phyloP scores from a whole-genome alignment of 2,329 filamentous ascomycete genomes.

The Cercospora janseana region DNA sequence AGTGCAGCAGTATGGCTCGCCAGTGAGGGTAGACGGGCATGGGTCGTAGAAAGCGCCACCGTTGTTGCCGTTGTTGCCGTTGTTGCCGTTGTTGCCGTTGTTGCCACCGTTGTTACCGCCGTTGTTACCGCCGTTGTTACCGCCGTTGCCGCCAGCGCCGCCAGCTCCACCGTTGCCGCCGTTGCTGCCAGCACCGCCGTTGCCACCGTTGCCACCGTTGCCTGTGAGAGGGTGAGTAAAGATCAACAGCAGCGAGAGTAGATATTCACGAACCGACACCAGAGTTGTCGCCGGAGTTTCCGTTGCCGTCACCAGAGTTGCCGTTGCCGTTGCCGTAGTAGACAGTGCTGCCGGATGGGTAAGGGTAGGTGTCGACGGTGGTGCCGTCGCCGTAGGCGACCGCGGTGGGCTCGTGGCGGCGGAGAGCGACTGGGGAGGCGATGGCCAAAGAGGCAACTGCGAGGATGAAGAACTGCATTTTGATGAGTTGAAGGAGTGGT shows the following conservation, averaged over 20 bases:
- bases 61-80: not conserved
- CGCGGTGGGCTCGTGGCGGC: no score
- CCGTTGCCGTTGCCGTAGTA: constrained; percentile 6
- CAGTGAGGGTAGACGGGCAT: not conserved
- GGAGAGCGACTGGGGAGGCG: not conserved
- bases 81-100: not conserved
- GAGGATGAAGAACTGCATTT: constrained; percentile 18
- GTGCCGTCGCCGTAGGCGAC: not conserved
- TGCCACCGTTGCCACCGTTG: not conserved
- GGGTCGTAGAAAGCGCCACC: not conserved
- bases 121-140: not conserved
- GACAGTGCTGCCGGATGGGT: not conserved
- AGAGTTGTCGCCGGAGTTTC: not conserved
- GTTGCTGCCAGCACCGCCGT: not conserved
- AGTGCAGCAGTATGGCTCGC: no score
- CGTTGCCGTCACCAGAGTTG: constrained; percentile 1
- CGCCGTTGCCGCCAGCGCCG: not conserved
- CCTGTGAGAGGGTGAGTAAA: not conserved
- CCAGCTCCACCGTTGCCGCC: not conserved
- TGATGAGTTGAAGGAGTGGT: constrained; percentile 1
- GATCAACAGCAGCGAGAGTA: not conserved
- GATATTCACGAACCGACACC: not conserved
- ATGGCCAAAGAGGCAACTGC: constrained; percentile 12
- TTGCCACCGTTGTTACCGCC: not conserved
- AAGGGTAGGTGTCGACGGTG: not conserved